phyloP scores from a whole-genome alignment of 306 rosid genomes.

The Sophora flavescens region DNA sequence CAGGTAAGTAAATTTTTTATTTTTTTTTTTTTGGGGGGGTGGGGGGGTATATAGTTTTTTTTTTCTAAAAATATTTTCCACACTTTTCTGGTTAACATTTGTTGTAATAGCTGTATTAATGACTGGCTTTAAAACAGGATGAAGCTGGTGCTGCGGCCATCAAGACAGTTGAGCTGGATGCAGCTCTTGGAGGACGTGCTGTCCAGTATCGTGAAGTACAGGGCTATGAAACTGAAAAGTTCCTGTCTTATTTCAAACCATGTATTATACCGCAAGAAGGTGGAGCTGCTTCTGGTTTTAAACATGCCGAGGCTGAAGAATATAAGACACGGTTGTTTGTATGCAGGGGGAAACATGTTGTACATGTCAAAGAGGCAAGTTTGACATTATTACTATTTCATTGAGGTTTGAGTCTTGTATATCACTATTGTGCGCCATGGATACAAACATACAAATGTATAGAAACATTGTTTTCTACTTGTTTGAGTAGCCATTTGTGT shows the following conservation, averaged over 20 bases:
- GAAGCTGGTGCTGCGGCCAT: conserved; percentile 94
- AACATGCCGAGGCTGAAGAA: conserved; percentile 83
- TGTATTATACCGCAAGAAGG: conserved; percentile 96
- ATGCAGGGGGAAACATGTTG: conserved; percentile 94
- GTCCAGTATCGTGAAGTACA: conserved; percentile 94
- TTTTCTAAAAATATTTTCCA: conserved; percentile 2
- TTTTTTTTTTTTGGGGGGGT: not conserved
- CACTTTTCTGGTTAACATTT: conserved; percentile 9
- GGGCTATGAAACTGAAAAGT: conserved; percentile 93
- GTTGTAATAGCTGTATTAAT: conserved; percentile 32
- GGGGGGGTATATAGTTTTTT: not conserved
- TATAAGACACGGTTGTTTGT: conserved; percentile 75
- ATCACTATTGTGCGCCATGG: conserved; percentile 5
- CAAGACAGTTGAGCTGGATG: conserved; percentile 94
- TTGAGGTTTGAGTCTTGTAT: conserved; percentile 42
- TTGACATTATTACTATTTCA: conserved; percentile 33
- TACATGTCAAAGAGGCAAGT: conserved; percentile 94
- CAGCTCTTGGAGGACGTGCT: conserved; percentile 97
- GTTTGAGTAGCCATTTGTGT: conserved; percentile 42
- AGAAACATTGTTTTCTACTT: conserved; percentile 24
- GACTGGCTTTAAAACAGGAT: conserved; percentile 61
- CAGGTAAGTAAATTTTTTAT: conserved; percentile 63
- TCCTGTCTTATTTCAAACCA: conserved; percentile 87
- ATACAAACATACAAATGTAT: not conserved
- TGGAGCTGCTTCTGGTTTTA: conserved; percentile 86